A percentile compares a stretch with the other conserved stretches of the same genome.
These are phyloP conservation scores for Aristolochia contorta DNA, from an alignment of 164 flowering plant species.

Conservation along the genomic window DNA sequence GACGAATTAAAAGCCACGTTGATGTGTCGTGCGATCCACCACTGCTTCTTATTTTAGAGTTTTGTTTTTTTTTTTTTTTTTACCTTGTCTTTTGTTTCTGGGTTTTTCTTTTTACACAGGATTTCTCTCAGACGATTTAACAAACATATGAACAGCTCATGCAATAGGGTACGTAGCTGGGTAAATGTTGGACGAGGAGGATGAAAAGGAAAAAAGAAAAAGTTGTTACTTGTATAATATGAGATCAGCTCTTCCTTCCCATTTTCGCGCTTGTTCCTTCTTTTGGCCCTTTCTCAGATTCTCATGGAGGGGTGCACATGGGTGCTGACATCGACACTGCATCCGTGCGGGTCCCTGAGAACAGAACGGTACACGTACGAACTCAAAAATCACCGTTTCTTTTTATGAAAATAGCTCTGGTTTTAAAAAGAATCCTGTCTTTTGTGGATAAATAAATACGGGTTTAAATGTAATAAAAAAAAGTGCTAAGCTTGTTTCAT, in stretches of 20 bases:
- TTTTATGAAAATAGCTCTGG: no score
- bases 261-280: neutral
- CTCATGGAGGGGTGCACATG: slow-evolving; percentile 8
- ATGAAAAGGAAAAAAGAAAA: neutral
- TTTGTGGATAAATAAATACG: no score
- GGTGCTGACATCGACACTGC: slow-evolving; percentile 9
- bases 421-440: no score
- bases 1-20: no score
- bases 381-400: no score
- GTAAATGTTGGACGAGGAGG: neutral
- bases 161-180: neutral
- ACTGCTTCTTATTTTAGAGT: no score
- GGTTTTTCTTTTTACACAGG: neutral
- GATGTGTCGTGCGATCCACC: no score
- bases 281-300: neutral
- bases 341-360: neutral
- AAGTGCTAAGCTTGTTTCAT: no score
- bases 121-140: neutral
- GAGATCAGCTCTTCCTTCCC: no score
- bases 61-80: neutral
- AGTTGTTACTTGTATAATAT: neutral
- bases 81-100: neutral
- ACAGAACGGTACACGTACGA: no score
- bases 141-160: neutral
- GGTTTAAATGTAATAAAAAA: no score